Evolutionary conservation across 257 asterid genomes (phyloP).

Genomic region (Leonotis leonurus): DNA sequence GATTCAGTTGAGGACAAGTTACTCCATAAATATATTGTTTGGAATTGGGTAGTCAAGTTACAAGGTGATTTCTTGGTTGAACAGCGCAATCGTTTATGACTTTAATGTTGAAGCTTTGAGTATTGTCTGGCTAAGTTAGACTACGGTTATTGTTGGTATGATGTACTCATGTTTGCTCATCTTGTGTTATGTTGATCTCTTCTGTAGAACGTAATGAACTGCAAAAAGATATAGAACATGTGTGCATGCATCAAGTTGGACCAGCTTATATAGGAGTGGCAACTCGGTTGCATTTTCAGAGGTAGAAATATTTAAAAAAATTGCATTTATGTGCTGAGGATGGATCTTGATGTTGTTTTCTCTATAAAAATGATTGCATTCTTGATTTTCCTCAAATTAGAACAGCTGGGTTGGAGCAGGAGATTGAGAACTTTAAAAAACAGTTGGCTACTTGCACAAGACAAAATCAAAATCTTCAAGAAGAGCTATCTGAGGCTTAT

Average conservation of each 20-base stretch:
- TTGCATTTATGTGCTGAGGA: too few relatives aligned
- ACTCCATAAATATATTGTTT: background rate
- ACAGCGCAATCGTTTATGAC: too few relatives aligned
- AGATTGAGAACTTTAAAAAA: conserved; percentile 66
- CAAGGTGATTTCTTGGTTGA: too few relatives aligned
- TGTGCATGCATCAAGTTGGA: conserved; percentile 98
- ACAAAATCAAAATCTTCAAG: conserved; percentile 81
- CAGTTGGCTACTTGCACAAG: conserved; percentile 53
- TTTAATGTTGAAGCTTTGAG: conserved; percentile 4
- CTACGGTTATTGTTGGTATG: background rate
- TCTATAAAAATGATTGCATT: conserved; percentile 11
- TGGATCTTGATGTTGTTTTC: background rate
- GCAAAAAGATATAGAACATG: conserved; percentile 87
- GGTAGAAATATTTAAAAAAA: conserved; percentile 34
- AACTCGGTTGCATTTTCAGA: conserved; percentile 79
- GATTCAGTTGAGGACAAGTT: background rate
- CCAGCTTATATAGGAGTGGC: conserved; percentile 87
- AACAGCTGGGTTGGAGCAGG: conserved; percentile 95
- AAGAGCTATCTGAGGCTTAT: conserved; percentile 92
- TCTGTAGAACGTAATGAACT: conserved; percentile 77
- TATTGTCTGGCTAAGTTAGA: background rate
- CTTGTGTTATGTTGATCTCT: conserved; percentile 11
- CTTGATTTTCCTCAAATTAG: conserved; percentile 38
- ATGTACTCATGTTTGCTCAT: conserved; percentile 14
- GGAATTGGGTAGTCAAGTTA: background rate